phyloP scores from a whole-genome alignment of 2,329 filamentous ascomycete species.

The Fusarium mangiferae region DNA sequence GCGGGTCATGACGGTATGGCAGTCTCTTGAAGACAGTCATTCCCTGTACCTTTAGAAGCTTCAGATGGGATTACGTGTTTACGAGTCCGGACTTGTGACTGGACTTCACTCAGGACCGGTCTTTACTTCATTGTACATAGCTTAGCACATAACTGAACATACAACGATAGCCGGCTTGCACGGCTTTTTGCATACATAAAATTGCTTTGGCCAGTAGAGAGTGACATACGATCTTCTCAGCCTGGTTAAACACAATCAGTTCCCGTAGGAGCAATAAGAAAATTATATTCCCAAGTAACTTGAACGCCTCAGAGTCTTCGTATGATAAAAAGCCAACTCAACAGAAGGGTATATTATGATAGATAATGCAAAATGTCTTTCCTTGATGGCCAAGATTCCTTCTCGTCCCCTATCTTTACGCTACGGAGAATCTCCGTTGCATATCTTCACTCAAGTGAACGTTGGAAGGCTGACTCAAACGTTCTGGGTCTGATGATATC shows the following conservation, averaged over 20 bases:
- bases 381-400: neutral
- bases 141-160: conserved; percentile 8
- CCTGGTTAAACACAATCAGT: too few species aligned
- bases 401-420: neutral
- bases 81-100: conserved; percentile 12
- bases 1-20: neutral
- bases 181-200: neutral
- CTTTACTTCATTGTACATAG: conserved; percentile 18
- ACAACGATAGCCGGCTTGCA: neutral
- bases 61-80: neutral
- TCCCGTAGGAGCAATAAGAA: neutral
- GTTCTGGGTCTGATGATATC: neutral
- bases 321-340: neutral
- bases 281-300: too few species aligned
- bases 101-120: neutral
- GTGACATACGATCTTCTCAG: neutral
- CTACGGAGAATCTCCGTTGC: neutral
- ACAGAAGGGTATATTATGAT: neutral
- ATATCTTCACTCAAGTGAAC: neutral
- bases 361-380: neutral
- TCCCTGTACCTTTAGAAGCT: neutral
- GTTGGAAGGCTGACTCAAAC: neutral
- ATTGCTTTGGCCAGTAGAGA: accelerated
- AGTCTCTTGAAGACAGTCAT: neutral
- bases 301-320: too few species aligned